Percentiles rank a stretch among this genome's conserved stretches.
phyloP scores from a whole-genome alignment of 805 yeast genomes.

The Zygoascus tannicola region DNA sequence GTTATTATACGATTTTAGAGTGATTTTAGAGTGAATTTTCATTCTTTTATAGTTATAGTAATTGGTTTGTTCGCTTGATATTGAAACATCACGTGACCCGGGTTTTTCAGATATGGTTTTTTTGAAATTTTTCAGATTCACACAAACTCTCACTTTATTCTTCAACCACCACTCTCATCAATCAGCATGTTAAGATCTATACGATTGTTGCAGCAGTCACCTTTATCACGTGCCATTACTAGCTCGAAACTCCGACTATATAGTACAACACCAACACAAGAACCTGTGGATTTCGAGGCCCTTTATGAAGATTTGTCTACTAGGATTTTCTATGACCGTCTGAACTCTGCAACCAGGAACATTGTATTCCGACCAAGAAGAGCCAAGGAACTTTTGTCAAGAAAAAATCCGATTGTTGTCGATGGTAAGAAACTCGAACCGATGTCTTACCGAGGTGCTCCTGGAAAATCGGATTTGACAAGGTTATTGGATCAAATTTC shows the following conservation, averaged over 20 bases:
- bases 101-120: background rate
- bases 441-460: slow-evolving; percentile 19
- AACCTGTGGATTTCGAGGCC: background rate
- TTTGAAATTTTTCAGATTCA: too few relatives aligned
- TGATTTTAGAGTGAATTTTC: too few relatives aligned
- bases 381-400: slow-evolving; percentile 13
- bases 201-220: too few relatives aligned
- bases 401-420: slow-evolving; percentile 11
- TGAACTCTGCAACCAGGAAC: slow-evolving; percentile 11
- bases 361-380: slow-evolving; percentile 22
- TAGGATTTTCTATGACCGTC: slow-evolving; percentile 6
- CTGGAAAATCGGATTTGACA: slow-evolving; percentile 17
- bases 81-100: background rate
- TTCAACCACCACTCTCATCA: too few relatives aligned
- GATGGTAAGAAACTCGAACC: slow-evolving; percentile 19
- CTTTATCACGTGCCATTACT: too few relatives aligned
- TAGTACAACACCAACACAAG: background rate
- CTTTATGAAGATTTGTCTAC: slow-evolving; percentile 1
- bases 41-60: too few relatives aligned
- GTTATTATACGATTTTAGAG: too few relatives aligned
- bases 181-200: too few relatives aligned
- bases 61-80: too few relatives aligned
- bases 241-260: background rate
- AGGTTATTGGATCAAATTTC: slow-evolving; percentile 13
- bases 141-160: too few relatives aligned